Evolutionary conservation across 768 basidiomycete species (phyloP).

Genomic region (Pisolithus tinctorius): DNA sequence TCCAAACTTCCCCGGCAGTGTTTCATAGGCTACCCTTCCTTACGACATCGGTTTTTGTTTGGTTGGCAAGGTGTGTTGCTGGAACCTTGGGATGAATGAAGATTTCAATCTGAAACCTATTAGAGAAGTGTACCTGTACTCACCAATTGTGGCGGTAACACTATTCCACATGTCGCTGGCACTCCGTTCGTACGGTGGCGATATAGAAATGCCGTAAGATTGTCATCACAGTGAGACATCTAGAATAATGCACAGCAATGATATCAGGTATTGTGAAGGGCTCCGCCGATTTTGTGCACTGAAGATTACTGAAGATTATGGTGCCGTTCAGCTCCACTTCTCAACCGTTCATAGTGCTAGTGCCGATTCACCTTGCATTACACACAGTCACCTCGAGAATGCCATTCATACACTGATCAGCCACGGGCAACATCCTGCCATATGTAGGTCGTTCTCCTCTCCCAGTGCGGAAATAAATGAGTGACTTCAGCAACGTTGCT

Average conservation of each 20-base stretch:
- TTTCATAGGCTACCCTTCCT: slow-evolving; percentile 59
- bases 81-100: slow-evolving; percentile 76
- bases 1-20: slow-evolving; percentile 31
- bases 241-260: slow-evolving; percentile 68
- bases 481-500: slow-evolving; percentile 55
- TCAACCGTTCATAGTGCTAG: slow-evolving; percentile 3
- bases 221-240: neutral
- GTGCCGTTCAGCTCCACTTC: neutral
- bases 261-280: slow-evolving; percentile 57
- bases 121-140: no score
- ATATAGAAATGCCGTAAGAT: slow-evolving; percentile 77
- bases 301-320: no score
- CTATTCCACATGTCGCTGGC: neutral
- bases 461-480: slow-evolving; percentile 65
- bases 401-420: slow-evolving; percentile 74
- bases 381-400: slow-evolving; percentile 75
- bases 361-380: neutral
- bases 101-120: neutral
- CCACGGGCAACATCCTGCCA: slow-evolving; percentile 70
- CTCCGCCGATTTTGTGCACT: no score
- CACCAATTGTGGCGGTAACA: neutral
- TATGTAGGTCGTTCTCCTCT: slow-evolving; percentile 86
- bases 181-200: slow-evolving; percentile 16
- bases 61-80: slow-evolving; percentile 67
- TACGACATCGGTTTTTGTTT: slow-evolving; percentile 49